A percentile compares a stretch with the other conserved stretches of the same genome.
phyloP scores from a whole-genome alignment of 2,329 filamentous ascomycete species.

The Aureobasidium vineae region DNA sequence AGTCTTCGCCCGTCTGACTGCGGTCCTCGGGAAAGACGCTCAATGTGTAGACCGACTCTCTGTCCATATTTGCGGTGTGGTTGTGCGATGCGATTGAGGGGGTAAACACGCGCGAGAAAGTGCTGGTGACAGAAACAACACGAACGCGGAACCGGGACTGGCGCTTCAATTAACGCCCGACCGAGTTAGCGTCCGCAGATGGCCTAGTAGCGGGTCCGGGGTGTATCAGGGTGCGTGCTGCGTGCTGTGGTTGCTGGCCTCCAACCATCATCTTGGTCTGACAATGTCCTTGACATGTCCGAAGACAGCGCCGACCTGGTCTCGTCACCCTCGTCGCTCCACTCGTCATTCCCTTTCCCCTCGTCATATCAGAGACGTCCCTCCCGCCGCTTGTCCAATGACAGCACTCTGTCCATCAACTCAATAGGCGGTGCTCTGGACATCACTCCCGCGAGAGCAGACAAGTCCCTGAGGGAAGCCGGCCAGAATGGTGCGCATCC shows the following conservation, averaged over 20 bases:
- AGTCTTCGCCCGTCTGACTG: slow-evolving; percentile 38
- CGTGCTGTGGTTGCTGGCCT: neutral
- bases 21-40: slow-evolving; percentile 64
- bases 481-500: slow-evolving; percentile 69
- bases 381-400: slow-evolving; percentile 72
- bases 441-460: slow-evolving; percentile 58
- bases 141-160: neutral
- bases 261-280: neutral
- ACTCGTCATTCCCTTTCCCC: slow-evolving; percentile 55
- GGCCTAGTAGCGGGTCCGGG: neutral
- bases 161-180: neutral
- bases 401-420: slow-evolving; percentile 66
- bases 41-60: slow-evolving; percentile 80
- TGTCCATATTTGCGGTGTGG: slow-evolving; percentile 63
- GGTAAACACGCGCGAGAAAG: slow-evolving; percentile 10
- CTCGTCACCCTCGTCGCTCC: slow-evolving; percentile 41
- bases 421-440: slow-evolving; percentile 85
- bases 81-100: neutral
- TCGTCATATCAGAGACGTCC: slow-evolving; percentile 45
- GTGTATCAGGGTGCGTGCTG: neutral
- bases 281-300: slow-evolving; percentile 40
- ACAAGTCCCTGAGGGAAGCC: slow-evolving; percentile 65
- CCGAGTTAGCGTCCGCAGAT: neutral
- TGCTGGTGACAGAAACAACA: neutral
- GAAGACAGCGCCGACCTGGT: slow-evolving; percentile 47